Base-by-base conservation (phyloP, 805 yeast genomes). In the Saturnispora gosingensis region DNA sequence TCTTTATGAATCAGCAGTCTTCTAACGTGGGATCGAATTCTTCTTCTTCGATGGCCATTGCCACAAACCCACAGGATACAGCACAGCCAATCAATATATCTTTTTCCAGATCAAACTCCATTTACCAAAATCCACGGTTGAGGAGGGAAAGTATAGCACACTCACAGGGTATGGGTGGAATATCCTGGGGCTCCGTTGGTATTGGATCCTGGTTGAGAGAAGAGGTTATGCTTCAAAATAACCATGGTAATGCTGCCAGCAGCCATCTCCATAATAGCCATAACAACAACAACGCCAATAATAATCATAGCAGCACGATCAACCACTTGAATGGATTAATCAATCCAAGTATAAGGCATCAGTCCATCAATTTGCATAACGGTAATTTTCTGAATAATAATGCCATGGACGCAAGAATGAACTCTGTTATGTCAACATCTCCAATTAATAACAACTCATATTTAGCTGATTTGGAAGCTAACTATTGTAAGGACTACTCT, bases 111-210 rank as follows among this genome's bases (percentile, higher is more conserved):
- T 58, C 62, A 18, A 67, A 66, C 43, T 66, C 72, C 56, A 59
- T 74, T 61, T 55, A 76, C 61, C 69, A 67, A 44, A 66, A 66
- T 53, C 69, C 73, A n/a, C 67, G 81, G 56, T 78, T 89, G 56
- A 79, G 96, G 63, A 75, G 97, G 57, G 98, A 91, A 61, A 82
- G 90, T 53, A 81, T 93, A 53, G 97, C 97, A 30, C 98, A 91
- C 66, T 85, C 96, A 2, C 96, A 88, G 65, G 98, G 98, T 10
- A 87, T 93, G 83, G 98, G 98, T 43, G 99, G 98, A 45, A 86
- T 91, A 34, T 84, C 95, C 8, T 91, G 97, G 97, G 98, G 98
- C 22, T 89, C 96, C 3, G 81, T 90, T 52, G 85, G 95, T 27
- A 89, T 91, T 30, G 97, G 97, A 13, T 83, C 93, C 15, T 91